Evolutionary conservation across 2,329 filamentous ascomycete species (phyloP).

Genomic region (Trichoderma semiorbis): DNA sequence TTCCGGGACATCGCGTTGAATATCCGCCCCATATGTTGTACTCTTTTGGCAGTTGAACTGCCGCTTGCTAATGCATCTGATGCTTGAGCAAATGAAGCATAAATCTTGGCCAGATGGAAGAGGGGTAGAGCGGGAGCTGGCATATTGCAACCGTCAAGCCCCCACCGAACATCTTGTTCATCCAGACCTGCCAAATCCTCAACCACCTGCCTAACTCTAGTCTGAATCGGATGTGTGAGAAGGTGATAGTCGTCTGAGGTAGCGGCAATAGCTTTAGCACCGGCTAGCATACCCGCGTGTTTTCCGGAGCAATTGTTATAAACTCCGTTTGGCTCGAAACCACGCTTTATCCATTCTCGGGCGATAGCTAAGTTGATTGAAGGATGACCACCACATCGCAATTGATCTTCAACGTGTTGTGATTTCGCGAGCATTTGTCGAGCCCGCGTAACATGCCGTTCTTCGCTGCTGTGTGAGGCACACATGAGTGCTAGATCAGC

Average conservation of each 20-base stretch:
- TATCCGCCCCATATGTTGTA: slow-evolving; percentile 31
- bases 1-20: slow-evolving; percentile 42
- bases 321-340: slow-evolving; percentile 36
- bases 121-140: slow-evolving; percentile 43
- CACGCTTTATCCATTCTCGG: slow-evolving; percentile 37
- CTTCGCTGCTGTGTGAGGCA: slow-evolving; percentile 45
- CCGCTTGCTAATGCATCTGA: slow-evolving; percentile 21
- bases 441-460: slow-evolving; percentile 37
- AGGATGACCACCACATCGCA: slow-evolving; percentile 43
- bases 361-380: slow-evolving; percentile 35
- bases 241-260: slow-evolving; percentile 35
- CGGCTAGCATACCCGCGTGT: slow-evolving; percentile 46
- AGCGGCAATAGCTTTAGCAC: slow-evolving; percentile 35
- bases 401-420: slow-evolving; percentile 32
- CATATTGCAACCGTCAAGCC: slow-evolving; percentile 46
- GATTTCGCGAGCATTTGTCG: slow-evolving; percentile 37
- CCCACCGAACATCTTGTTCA: slow-evolving; percentile 36
- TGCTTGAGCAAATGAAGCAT: slow-evolving; percentile 36
- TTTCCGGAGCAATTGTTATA: slow-evolving; percentile 49
- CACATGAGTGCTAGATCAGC: slow-evolving; percentile 46
- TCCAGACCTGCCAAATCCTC: slow-evolving; percentile 34
- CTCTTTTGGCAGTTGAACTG: slow-evolving; percentile 14
- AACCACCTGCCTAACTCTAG: slow-evolving; percentile 35
- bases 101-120: slow-evolving; percentile 34
- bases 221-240: slow-evolving; percentile 37